Conservation (phyloP, 2,329 filamentous ascomycete species). For the Setomelanomma holmii region DNA sequence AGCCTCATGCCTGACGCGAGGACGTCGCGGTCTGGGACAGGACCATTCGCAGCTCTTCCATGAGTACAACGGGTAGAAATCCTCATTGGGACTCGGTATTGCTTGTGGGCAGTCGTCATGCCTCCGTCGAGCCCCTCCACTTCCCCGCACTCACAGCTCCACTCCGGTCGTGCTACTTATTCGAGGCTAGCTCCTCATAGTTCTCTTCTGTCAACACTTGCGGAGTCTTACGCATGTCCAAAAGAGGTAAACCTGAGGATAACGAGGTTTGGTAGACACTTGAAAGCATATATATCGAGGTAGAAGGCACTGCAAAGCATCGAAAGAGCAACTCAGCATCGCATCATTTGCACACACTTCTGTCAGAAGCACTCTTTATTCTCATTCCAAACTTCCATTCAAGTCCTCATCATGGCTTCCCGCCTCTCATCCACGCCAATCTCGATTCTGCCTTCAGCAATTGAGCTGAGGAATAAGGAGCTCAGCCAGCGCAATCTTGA, state of each 20-base stretch:
- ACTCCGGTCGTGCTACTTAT: constrained; percentile 4
- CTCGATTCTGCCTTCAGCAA: constrained; percentile 49
- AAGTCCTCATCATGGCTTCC: constrained; percentile 18
- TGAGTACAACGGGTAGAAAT: not conserved
- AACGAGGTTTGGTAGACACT: too few relatives aligned
- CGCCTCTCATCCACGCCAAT: constrained; percentile 36
- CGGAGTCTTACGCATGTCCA: constrained; percentile 5
- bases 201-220: constrained; percentile 8
- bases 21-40: too few relatives aligned
- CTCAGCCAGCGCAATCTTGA: constrained; percentile 62
- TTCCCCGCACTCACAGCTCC: constrained; percentile 10
- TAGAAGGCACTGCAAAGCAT: not conserved
- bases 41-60: not conserved
- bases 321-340: not conserved
- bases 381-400: not conserved
- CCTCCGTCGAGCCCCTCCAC: constrained; percentile 4
- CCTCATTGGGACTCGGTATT: not conserved
- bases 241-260: not conserved
- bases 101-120: not conserved
- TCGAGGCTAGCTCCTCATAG: constrained; percentile 20
- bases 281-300: too few relatives aligned
- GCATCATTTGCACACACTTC: too few relatives aligned
- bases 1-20: too few relatives aligned
- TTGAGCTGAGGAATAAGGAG: constrained; percentile 49
- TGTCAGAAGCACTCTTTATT: not conserved